Base-by-base conservation (phyloP, 1,284 basidiomycete species). In the Puccinia triticina region DNA sequence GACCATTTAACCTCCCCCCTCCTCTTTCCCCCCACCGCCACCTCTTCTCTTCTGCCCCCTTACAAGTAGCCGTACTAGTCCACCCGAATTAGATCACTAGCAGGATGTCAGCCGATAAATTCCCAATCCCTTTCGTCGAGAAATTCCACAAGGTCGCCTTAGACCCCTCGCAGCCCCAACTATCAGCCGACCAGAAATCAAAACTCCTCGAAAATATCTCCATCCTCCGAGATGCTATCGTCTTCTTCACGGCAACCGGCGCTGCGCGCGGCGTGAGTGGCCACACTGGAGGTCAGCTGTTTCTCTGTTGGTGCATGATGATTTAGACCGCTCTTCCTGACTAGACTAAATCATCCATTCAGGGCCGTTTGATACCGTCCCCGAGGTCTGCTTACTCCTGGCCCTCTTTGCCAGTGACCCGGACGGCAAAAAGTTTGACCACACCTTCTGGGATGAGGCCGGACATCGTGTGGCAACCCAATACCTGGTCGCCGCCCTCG, bases 391-490 rank as follows among this genome's bases (percentile, higher is more conserved):
- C 86, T 90, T 94, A 83, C 88, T 93, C 71, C 90, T 93, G 59
- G 89, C 91, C 61, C 88, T 94, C 83, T 92, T 94, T 86, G 89
- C 91, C 76, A 91, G 91, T 18, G 89, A 92, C 48, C 91, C 61
- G 57, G 59, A 76, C 83, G 84, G 81, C 81, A 84, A 64, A 83
- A 84, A 48, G 82, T 87, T 84, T 83, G 83, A 86, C 46, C 85
- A 85, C 71, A 87, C 85, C 78, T 83, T 87, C 40, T 87, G 86
- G 84, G 87, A 87, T 83, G 87, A 87, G 83, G 86, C 85, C 92
- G 93, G 93, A 55, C 93, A 94, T 86, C 92, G 93, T 86, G 93
- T 94, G 79, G 93, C 93, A 0, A 94, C 93, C 0, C 93, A 94
- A 85, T 94, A 94, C 87, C 89, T 94, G 57, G 89, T 94, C 46